A percentile compares a stretch with the other conserved stretches of the same genome.
Evolutionary conservation across 441 rosid genomes (phyloP).

Genomic region (Biscutella auriculata): DNA sequence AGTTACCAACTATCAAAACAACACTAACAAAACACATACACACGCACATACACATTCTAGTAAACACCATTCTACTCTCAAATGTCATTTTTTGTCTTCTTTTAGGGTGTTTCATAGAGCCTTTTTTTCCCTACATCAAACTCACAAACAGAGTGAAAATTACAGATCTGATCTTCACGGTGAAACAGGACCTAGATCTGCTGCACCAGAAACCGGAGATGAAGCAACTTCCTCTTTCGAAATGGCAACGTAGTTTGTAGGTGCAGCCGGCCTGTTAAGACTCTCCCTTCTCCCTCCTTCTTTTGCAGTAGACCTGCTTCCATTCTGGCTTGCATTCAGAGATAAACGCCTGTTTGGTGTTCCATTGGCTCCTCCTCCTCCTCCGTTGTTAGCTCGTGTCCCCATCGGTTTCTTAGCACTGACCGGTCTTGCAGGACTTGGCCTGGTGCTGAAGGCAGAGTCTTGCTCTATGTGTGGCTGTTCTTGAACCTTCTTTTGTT

Average conservation of each 20-base stretch:
- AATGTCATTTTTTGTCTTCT: conserved; percentile 8
- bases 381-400: conserved; percentile 51
- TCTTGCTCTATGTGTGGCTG: conserved; percentile 79
- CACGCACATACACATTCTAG: conserved; percentile 20
- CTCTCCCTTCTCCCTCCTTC: conserved; percentile 73
- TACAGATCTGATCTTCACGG: conserved; percentile 41
- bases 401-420: conserved; percentile 57
- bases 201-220: conserved; percentile 46
- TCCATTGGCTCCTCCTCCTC: conserved; percentile 56
- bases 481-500: conserved; percentile 81
- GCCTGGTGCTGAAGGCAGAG: conserved; percentile 48
- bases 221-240: conserved; percentile 77
- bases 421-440: conserved; percentile 77
- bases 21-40: conserved; percentile 16
- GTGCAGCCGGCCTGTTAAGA: conserved; percentile 46
- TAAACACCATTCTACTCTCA: too few relatives aligned
- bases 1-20: conserved; percentile 19
- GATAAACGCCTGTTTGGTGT: conserved; percentile 72
- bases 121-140: conserved; percentile 13
- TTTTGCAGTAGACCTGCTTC: conserved; percentile 50
- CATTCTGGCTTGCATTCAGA: conserved; percentile 64
- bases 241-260: conserved; percentile 60
- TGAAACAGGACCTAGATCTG: conserved; percentile 49
- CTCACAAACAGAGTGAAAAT: conserved; percentile 10
- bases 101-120: conserved; percentile 6